A percentile compares a stretch with the other conserved stretches of the same genome.
Conservation (phyloP, 192 early-diverging fungal species). For the Phlyctochytrium bullatum region DNA sequence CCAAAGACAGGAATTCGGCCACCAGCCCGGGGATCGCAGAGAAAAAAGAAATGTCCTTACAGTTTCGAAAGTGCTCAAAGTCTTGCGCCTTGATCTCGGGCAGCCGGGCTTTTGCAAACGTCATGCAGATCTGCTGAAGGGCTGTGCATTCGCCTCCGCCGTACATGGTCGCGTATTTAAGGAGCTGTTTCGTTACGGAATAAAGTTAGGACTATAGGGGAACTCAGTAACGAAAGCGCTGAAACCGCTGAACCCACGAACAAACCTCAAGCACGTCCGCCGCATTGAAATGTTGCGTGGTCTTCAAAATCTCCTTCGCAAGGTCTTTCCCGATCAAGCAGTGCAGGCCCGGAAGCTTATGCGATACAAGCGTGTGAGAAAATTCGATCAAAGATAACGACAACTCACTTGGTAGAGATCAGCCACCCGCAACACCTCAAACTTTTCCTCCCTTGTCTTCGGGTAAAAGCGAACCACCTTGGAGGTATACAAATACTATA, state of each 20-base stretch:
- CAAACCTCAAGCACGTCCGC: background rate
- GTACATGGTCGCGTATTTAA: background rate
- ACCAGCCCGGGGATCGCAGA: background rate
- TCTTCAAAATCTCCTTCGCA: slow-evolving; percentile 12
- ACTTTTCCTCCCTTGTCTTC: slow-evolving; percentile 9
- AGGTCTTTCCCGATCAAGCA: slow-evolving; percentile 34
- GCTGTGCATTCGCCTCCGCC: slow-evolving; percentile 6
- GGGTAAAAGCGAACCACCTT: background rate
- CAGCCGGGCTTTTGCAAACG: slow-evolving; percentile 2
- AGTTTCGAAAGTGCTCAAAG: background rate
- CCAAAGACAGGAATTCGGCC: background rate
- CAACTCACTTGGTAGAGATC: background rate
- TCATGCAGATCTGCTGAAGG: slow-evolving; percentile 2
- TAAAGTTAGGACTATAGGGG: background rate
- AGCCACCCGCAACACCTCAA: background rate
- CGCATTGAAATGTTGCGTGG: background rate
- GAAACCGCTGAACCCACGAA: too few species aligned
- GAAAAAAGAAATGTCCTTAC: background rate
- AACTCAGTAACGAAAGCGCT: background rate
- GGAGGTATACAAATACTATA: slow-evolving; percentile 2
- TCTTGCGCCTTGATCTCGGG: background rate
- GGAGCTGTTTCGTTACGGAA: background rate
- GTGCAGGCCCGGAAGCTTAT: slow-evolving; percentile 26
- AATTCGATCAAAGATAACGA: background rate
- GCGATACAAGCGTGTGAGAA: background rate